Evolutionary conservation across 164 flowering plant genomes (phyloP), one percentile per base, ranked within the genome.

Genomic region (Macadamia integrifolia): DNA sequence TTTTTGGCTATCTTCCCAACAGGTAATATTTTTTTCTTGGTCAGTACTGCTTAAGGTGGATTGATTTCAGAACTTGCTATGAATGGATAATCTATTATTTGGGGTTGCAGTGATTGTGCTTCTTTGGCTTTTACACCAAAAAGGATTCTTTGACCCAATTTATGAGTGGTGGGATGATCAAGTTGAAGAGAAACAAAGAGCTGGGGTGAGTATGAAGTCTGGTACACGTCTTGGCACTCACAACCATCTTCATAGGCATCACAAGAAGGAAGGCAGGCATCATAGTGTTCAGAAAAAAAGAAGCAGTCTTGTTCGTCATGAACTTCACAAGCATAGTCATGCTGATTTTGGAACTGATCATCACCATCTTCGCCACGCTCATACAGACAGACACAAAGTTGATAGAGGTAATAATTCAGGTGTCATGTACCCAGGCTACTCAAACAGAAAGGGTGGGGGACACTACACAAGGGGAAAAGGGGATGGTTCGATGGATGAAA

Each of bases 151-250:
- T 75, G 96, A 92, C 75, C 95, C 92, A 43, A 68, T 91, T 50
- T 86, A 88, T 66, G 97, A 91, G 69, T 91, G 96, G 96, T 91
- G 93, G 92, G 96, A 91, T 46, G 95, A 88, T 71, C 83, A 75
- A 62, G 68, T 79, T 65, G 67, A 62, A 52, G 71, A 67, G 14
- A 72, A 76, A 48, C 67, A 72, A 30, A 75, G 30, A 56, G 58
- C 28, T 32, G 58, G 49, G 57, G 49, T 65, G 12, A 49, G 29
- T 18, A 30, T 59, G 28, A 83, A 66, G 73, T 78, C 78, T 69
- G 66, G 65, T 15, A 48, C 46, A 72, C 79, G 75, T 50, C 46
- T 44, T 53, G 60, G 73, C 14, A 64, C 69, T 31, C 76, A 58
- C 30, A 62, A 35, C 18, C 81, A 79, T 74, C 72, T 13, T 46